Percentiles rank a stretch among this genome's conserved stretches.
These are phyloP conservation scores for Hibiscus mutabilis DNA, from an alignment of 345 rosid species.

Conservation along the genomic window DNA sequence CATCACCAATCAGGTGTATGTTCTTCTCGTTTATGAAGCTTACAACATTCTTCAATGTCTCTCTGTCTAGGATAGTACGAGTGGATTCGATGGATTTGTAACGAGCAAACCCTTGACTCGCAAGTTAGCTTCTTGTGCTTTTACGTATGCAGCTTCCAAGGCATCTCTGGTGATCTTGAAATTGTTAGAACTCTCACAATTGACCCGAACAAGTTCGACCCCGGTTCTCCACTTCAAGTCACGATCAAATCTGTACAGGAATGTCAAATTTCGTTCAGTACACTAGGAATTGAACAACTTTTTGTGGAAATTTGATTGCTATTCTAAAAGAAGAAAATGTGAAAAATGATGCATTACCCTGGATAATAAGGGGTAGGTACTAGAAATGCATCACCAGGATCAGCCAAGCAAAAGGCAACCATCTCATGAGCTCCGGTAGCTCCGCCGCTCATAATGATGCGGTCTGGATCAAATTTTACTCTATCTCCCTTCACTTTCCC, in stretches of 20 bases:
- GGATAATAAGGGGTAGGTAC: slow-evolving; percentile 97
- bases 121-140: background rate
- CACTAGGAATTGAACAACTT: no score
- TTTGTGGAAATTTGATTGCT: no score
- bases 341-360: slow-evolving; percentile 46
- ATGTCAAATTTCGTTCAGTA: background rate
- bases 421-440: slow-evolving; percentile 95
- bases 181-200: background rate
- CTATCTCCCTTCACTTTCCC: slow-evolving; percentile 60
- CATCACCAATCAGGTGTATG: background rate
- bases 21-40: background rate
- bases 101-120: background rate
- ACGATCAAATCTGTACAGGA: background rate
- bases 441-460: slow-evolving; percentile 94
- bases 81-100: background rate
- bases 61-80: background rate
- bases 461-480: slow-evolving; percentile 62
- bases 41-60: background rate
- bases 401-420: slow-evolving; percentile 74
- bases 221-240: background rate
- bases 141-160: background rate
- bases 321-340: background rate
- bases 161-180: background rate
- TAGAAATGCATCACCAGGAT: slow-evolving; percentile 80
- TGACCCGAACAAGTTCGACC: background rate